These are phyloP conservation scores for Priceomyces fermenticarens DNA, from an alignment of 805 yeast genomes.

Conservation along the genomic window DNA sequence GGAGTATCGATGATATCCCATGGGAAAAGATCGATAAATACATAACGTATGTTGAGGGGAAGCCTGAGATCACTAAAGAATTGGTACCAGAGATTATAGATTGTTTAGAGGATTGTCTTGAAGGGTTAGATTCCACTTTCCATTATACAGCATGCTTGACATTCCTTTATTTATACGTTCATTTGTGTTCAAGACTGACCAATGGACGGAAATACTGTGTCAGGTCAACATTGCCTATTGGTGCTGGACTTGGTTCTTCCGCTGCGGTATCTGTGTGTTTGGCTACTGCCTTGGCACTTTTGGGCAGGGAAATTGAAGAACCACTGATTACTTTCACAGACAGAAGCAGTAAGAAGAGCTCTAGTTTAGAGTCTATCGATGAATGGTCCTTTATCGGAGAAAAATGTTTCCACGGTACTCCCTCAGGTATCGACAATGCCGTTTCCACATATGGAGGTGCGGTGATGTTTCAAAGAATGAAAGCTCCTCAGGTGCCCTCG, in stretches of 20 bases:
- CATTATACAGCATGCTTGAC: conserved; percentile 80
- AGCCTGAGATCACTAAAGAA: conserved; percentile 45
- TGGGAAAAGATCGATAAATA: conserved; percentile 42
- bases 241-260: conserved; percentile 95
- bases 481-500: conserved; percentile 50
- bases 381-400: conserved; percentile 92
- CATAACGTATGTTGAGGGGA: conserved; percentile 16
- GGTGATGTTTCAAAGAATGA: conserved; percentile 74
- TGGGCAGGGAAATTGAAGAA: conserved; percentile 51
- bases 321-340: conserved; percentile 37
- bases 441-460: conserved; percentile 97
- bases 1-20: conserved; percentile 64
- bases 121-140: conserved; percentile 48
- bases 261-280: conserved; percentile 87
- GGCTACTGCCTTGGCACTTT: conserved; percentile 64
- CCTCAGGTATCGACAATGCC: conserved; percentile 94
- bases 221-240: conserved; percentile 85
- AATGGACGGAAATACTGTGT: conserved; percentile 60
- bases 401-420: conserved; percentile 93
- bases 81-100: conserved; percentile 57
- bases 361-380: conserved; percentile 63
- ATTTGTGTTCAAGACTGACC: conserved; percentile 46
- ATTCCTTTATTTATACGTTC: conserved; percentile 73
- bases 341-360: conserved; percentile 26
- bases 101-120: conserved; percentile 43